Base-by-base conservation (phyloP, 352 stramenopile genomes). In the Globisporangium solare region DNA sequence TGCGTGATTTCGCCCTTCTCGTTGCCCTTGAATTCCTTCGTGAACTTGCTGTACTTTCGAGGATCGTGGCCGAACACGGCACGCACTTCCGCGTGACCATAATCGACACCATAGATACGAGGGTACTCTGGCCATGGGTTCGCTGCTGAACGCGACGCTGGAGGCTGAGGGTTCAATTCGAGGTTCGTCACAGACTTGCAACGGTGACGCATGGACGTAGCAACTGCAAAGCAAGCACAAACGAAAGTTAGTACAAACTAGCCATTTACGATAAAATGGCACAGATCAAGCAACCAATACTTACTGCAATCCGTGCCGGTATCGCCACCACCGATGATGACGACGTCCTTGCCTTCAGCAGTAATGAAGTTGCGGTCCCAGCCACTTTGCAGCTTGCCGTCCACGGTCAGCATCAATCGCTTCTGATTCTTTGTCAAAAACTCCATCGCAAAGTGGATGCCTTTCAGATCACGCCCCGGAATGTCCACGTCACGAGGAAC, bases 401-500 rank as follows among this genome's bases (percentile, higher is more conserved):
- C 94, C 51, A 97, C 84, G 6, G 92, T 98, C 59, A 98, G 81
- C 24, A 99, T 75, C 15, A 99, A 72, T 12, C 93, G 88, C 73
- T 99, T 99, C 70, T 99, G 95, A 71, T 99, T 99, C 75, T 97
- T 94, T 17, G 95, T 98, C 22, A 99, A 77, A 60, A 98, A 99
- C 66, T 98, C 92, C 94, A 97, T 97, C 8, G 92, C 95, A 74
- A 98, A 98, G 76, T 99, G 94, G 55, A 99, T 82, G 45, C 96
- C 95, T 68, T 98, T 97, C 51, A 98, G 79, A 46, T 98, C 61
- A 35, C 84, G 77, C 6, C 85, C 86, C 0, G 83, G 82, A 32
- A 95, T 89, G 32, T 88, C 87, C 43, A 98, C 82, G 65, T 98
- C 92, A 46, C 96, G 89, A 18, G 95, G 96, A 31, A 98, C 96